Conservation (phyloP, 2,329 filamentous ascomycete genomes). For the Cordyceps cateniannulata region DNA sequence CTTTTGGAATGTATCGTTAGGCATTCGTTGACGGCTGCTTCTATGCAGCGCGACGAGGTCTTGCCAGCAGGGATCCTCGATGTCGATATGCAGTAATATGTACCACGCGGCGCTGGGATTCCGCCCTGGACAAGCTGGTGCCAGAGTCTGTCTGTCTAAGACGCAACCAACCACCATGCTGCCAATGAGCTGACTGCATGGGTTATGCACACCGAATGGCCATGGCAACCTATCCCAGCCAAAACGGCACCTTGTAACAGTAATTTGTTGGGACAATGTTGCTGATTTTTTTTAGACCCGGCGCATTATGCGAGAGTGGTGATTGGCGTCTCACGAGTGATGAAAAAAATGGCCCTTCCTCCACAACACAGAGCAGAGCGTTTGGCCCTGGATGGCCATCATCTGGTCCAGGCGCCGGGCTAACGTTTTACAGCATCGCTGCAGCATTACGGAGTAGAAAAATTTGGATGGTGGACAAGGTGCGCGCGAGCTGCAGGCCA, state of each 20-base stretch:
- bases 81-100: background rate
- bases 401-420: conserved; percentile 6
- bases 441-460: background rate
- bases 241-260: background rate
- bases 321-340: conserved; percentile 9
- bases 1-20: background rate
- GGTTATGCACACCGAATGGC: too few relatives aligned
- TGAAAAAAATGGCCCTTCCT: background rate
- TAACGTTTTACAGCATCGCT: conserved; percentile 12
- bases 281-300: conserved; percentile 1
- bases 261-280: conserved; percentile 4
- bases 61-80: background rate
- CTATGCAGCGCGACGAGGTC: background rate
- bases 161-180: background rate
- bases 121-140: background rate
- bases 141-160: background rate
- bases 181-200: background rate
- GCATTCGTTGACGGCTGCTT: background rate
- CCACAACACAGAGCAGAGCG: background rate
- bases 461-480: background rate
- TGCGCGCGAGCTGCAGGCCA: background rate
- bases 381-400: background rate
- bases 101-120: background rate
- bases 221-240: background rate
- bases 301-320: conserved; percentile 4